Evolutionary conservation across 495 filamentous ascomycete genomes (phyloP).

Genomic region (Cercophora newfieldiana): DNA sequence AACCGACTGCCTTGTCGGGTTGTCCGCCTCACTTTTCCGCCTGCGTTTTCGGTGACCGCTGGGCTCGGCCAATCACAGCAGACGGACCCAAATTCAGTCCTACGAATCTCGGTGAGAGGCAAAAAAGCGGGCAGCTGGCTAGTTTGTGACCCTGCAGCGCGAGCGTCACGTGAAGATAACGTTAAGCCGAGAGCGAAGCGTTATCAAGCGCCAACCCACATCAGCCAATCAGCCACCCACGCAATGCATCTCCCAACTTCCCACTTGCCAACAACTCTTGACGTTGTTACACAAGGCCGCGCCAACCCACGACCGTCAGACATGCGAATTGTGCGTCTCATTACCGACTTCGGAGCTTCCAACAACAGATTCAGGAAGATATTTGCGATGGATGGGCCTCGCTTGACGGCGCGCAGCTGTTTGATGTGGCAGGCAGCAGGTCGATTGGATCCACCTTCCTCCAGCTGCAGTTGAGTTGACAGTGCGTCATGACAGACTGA

Average conservation of each 20-base stretch:
- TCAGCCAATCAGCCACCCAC: not conserved
- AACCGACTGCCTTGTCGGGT: not conserved
- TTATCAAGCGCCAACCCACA: not conserved
- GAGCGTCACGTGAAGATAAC: not conserved
- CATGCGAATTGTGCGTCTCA: not conserved
- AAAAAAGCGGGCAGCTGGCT: not conserved
- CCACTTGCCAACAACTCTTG: not conserved
- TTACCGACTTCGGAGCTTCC: not conserved
- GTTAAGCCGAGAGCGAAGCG: not conserved
- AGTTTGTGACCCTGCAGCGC: not conserved
- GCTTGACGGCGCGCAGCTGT: not conserved
- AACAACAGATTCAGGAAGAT: not conserved
- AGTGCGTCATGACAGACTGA: no score
- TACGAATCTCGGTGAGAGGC: conserved; percentile 2
- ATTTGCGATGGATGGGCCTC: not conserved
- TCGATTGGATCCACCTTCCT: not conserved
- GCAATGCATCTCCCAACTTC: not conserved
- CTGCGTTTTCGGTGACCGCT: conserved; percentile 1
- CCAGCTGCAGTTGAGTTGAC: not conserved
- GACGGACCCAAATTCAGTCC: not conserved
- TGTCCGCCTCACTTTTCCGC: conserved; percentile 9
- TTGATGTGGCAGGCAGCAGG: not conserved
- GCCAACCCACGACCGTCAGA: not conserved
- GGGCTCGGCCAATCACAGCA: not conserved
- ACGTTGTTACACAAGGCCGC: not conserved